These are phyloP conservation scores for Trichoderma sp. DNA, from an alignment of 2,329 filamentous ascomycete species.

Conservation along the genomic window DNA sequence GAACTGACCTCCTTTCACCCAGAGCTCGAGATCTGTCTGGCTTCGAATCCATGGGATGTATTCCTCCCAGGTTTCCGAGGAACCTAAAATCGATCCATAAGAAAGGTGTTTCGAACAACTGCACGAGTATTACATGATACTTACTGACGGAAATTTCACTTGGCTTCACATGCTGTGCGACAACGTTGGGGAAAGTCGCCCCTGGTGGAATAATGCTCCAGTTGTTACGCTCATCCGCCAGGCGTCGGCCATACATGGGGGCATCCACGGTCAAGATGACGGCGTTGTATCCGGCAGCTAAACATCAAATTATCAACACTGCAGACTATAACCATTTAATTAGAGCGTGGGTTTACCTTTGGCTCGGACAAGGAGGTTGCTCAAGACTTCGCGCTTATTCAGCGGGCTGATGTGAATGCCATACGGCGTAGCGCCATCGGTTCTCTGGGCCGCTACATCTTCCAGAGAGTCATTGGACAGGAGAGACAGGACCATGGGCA, in stretches of 20 bases:
- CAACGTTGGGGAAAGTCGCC: not conserved
- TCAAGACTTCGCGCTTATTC: not conserved
- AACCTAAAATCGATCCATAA: not conserved
- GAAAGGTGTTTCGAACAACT: not conserved
- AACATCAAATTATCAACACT: not conserved
- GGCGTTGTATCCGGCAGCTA: not conserved
- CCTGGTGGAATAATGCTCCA: not conserved
- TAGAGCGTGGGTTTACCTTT: not conserved
- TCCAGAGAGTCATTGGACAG: not conserved
- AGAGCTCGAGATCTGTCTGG: not conserved
- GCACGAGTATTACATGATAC: not conserved
- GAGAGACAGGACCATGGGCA: not conserved
- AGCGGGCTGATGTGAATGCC: not conserved
- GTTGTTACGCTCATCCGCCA: not conserved
- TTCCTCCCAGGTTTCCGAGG: not conserved
- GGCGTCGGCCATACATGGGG: not conserved
- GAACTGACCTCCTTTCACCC: not conserved
- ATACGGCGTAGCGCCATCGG: not conserved
- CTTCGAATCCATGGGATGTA: not conserved
- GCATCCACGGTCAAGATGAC: not conserved
- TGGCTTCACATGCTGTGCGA: not conserved
- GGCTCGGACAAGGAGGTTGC: not conserved
- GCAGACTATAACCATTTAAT: not conserved
- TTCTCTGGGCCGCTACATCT: not conserved
- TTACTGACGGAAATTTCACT: not conserved